Evolutionary conservation across 2,329 filamentous ascomycete species (phyloP), one percentile per base, ranked within the genome.

Genomic region (Rutstroemia sydowiana): DNA sequence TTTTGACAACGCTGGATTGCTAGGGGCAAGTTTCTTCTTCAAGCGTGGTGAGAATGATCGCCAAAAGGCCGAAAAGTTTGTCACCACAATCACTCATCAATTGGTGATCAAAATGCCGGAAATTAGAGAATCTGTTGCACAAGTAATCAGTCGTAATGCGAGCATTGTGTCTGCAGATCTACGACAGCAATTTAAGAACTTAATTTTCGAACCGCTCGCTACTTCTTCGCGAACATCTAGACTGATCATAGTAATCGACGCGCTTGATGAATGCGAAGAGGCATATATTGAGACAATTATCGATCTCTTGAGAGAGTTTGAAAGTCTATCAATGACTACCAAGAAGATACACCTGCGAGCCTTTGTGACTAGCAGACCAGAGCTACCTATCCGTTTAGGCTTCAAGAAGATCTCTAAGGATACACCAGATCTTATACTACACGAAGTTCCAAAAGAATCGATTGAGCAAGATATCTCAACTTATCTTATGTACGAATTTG

Each of bases 151-250:
- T 3, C 37, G 36, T 2, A 61, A 71, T 42, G 62, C 61, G 18
- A 37, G 18, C 6, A 65, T 72, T 23, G 9, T 57, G 14, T 50
- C 47, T 5, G 66, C 69, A 42, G 14, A 55, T 14, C 41, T 68
- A 3, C 53, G 45, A 20, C 60, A 71, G n/a, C 71, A 75, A 52
- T 74, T 72, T 53, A 28, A 45, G 10, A 36, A 75, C 59, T 55
- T 75, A 70, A 51, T 74, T 65, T 2, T 67, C 56, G 6, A 66
- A 69, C 6, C 75, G 55, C 16, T 70, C 48, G 5, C 11, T 5
- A 28, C 32, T 11, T 61, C 36, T 20, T 23, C 16, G n/a, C 26
- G 16, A 14, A 16, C 20, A 7, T 30, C 4, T 9, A 21, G 20
- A 9, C 3, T 37, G 2, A 37, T 49, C 4, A 8, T 67, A n/a